Evolutionary conservation across 2,329 filamentous ascomycete species (phyloP), one percentile per base, ranked within the genome.

Genomic region (Claviceps cyperi): DNA sequence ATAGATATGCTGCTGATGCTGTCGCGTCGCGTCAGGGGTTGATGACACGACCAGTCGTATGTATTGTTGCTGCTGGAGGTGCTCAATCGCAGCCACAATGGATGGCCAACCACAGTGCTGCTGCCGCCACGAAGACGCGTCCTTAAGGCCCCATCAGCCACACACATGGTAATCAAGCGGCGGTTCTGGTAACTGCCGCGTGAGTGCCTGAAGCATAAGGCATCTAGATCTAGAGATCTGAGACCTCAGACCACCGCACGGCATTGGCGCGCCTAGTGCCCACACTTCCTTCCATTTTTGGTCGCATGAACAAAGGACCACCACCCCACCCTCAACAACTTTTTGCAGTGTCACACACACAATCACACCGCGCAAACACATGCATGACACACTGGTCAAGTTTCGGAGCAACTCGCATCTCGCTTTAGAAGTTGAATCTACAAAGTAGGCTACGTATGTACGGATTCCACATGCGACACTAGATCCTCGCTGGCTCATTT

Each of bases 11-110:
- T 21, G 46, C 21, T 39, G 45, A 43, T 43, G 49, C 44, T 32
- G 44, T n/a, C 19, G 43, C n/a, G 49, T 40, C 37, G 14, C 14
- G 44, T 46, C 49, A 44, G 32, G 40, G 48, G 41, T 49, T 32
- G 28, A 38, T 22, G 14, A 13, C 3, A 22, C 9, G 15, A 6
- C 22, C 21, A 14, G 41, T 28, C 22, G 22, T n/a, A 15, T 43
- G 22, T n/a, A 15, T 43, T 15, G 41, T 17, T 28, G 15, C 22
- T n/a, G 36, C n/a, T 28, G 24, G 24, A 28, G 28, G 28, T 32
- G 3, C 9, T 32, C 28, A 32, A 32, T 32, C 2, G 8, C 28
- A 32, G 28, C 28, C 28, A 32, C 28, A 32, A 32, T 32, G 28
- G 24, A 32, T 32, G 28, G 9, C 28, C 28, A 32, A 7, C 24